Percentiles rank a stretch among this genome's conserved stretches.
These are phyloP conservation scores for Claviceps paspali DNA, from an alignment of 2,329 filamentous ascomycete genomes.

Conservation along the genomic window DNA sequence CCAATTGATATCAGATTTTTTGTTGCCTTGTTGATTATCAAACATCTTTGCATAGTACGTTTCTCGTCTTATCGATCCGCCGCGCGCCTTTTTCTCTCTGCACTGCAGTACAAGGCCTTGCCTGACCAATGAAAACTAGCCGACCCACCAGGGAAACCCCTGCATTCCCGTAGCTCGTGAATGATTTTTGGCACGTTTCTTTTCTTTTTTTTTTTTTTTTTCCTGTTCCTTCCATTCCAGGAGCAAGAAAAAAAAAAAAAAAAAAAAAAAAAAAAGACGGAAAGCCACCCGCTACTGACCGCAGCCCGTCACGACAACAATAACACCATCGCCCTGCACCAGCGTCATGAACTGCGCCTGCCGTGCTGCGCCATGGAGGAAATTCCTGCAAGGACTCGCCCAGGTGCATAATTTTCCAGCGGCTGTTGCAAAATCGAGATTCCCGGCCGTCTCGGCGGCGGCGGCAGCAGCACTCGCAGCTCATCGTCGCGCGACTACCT, in stretches of 20 bases:
- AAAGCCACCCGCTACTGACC: not conserved
- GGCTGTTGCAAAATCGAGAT: not conserved
- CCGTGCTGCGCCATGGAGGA: slow-evolving; percentile 26
- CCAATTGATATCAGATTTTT: not conserved
- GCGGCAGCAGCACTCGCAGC: not conserved
- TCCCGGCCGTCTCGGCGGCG: not conserved
- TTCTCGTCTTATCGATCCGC: too few relatives aligned
- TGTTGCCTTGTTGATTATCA: too few relatives aligned
- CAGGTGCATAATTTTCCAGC: slow-evolving; percentile 22
- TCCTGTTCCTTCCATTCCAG: not conserved
- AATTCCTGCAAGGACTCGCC: slow-evolving; percentile 32
- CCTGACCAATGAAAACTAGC: too few relatives aligned
- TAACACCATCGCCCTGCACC: too few relatives aligned
- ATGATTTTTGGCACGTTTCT: not conserved
- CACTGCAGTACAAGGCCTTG: too few relatives aligned
- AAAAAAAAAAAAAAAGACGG: too few relatives aligned
- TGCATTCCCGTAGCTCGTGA: too few relatives aligned
- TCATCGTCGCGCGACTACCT: not conserved
- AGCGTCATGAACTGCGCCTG: slow-evolving; percentile 34
- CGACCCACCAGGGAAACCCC: too few relatives aligned
- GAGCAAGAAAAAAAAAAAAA: too few relatives aligned
- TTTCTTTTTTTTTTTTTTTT: not conserved
- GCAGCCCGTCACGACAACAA: not conserved
- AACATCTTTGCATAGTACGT: too few relatives aligned
- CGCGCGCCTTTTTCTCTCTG: too few relatives aligned